Base-by-base conservation (phyloP, 2,329 filamentous ascomycete species). In the Sarocladiaceae sp. region DNA sequence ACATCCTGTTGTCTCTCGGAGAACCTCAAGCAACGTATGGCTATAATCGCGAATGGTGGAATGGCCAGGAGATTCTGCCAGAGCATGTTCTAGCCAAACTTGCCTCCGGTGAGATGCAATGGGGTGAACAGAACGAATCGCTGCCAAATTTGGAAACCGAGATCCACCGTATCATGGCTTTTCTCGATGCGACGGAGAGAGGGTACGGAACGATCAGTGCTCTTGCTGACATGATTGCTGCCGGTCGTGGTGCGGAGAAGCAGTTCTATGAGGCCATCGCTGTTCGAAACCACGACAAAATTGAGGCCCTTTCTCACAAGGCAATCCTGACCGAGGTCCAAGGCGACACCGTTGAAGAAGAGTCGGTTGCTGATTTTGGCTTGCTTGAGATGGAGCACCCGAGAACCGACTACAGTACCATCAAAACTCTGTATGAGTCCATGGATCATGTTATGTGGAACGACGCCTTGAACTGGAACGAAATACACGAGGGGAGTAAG, bases 141-240 rank as follows among this genome's bases (percentile, higher is more conserved):
- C 59, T 58, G 39, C 58, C 68, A 11, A 58, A 66, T 15, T 65
- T 77, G 47, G 59, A 64, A 43, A 67, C 78, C 19, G 80, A 83
- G 55, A 51, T 82, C 2, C 79, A 82, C 51, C 74, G 80, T 12
- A 58, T 83, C 4, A 72, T 83, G 64, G 79, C 78, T 9, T 82
- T 83, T 48, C 66, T 83, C 3, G 79, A 83, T 46, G 64, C 60
- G 9, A 80, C 78, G 0, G 74, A 82, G 20, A 69, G 80, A 33
- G 74, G 71, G 33, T 82, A 81, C 50, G 80, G 75, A 12, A 75
- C 73, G 0, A 70, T 69, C 18, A 74, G 4, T 57, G 45, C 10
- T 29, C 43, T 82, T 5, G 57, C 63, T 4, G 60, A 68, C 11
- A 50, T 64, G 24, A 58, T 62, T 11, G 58, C 67, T 18, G 49